Conservation (phyloP, 2,329 filamentous ascomycete genomes). For the Fusarium sororula region DNA sequence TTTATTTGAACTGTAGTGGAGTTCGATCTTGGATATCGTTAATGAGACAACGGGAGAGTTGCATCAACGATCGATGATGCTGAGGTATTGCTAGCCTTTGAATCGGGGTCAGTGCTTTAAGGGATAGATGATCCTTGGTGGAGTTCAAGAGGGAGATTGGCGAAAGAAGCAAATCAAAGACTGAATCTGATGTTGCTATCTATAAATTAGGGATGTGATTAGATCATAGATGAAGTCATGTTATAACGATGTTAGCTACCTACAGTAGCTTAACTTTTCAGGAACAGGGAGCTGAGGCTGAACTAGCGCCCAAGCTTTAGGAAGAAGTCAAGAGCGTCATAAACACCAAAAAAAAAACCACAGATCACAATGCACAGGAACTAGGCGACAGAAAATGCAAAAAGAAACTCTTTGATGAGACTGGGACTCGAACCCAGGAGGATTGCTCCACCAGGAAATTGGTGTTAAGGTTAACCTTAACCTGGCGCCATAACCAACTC, state of each 20-base stretch:
- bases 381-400: not conserved
- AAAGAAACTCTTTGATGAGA: constrained; percentile 37
- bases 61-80: constrained; percentile 20
- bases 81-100: not conserved
- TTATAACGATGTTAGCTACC: too few relatives aligned
- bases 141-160: not conserved
- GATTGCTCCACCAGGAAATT: constrained; percentile 44
- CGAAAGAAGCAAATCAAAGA: constrained; percentile 12
- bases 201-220: not conserved
- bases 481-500: constrained; percentile 45
- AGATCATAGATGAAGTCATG: constrained; percentile 20
- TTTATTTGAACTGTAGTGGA: not conserved
- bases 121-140: not conserved
- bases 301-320: not conserved
- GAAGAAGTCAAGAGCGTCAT: not conserved
- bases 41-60: constrained; percentile 14
- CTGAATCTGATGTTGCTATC: not conserved
- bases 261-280: too few relatives aligned
- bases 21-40: constrained; percentile 4
- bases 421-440: constrained; percentile 45
- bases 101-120: constrained; percentile 9
- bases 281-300: not conserved
- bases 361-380: too few relatives aligned
- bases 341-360: not conserved
- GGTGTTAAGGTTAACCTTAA: constrained; percentile 43